A percentile compares a stretch with the other conserved stretches of the same genome.
Evolutionary conservation across 805 yeast species (phyloP).

Genomic region (Starmerella ratchasimensis): DNA sequence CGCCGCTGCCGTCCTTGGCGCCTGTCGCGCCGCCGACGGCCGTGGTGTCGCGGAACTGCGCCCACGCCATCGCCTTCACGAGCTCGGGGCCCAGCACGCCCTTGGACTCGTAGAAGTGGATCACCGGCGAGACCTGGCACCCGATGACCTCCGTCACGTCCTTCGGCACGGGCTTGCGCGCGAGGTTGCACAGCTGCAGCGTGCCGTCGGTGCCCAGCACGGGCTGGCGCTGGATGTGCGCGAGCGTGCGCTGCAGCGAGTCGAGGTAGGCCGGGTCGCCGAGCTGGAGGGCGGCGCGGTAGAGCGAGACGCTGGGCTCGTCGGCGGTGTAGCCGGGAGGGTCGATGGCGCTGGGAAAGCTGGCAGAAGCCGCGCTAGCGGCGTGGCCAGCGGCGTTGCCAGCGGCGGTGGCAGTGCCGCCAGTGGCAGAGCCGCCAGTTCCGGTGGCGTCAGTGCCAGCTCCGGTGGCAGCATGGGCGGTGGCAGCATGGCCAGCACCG

Average conservation of each 20-base stretch:
- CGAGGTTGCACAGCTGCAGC: constrained; percentile 41
- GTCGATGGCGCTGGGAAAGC: not conserved
- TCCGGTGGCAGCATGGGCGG: no score
- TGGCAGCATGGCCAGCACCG: no score
- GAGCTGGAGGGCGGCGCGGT: constrained; percentile 16
- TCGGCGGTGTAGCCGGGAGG: not conserved
- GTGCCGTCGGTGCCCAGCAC: constrained; percentile 55
- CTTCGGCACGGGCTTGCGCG: constrained; percentile 43
- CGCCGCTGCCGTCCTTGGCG: constrained; percentile 32
- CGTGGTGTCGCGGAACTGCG: constrained; percentile 33
- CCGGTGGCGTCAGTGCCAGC: no score
- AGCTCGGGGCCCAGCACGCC: constrained; percentile 58
- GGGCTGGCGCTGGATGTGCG: constrained; percentile 60
- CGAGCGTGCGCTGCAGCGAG: constrained; percentile 50
- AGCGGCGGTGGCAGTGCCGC: no score
- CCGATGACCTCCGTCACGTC: constrained; percentile 74
- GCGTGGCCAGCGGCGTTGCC: not conserved
- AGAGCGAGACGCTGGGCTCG: constrained; percentile 13
- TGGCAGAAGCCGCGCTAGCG: no score
- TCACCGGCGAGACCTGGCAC: constrained; percentile 74
- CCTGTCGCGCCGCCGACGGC: constrained; percentile 4
- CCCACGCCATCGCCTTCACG: constrained; percentile 54
- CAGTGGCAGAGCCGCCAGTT: no score
- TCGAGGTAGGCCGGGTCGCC: constrained; percentile 29
- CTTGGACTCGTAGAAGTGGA: constrained; percentile 63